These are phyloP conservation scores for Ulota crispa DNA, from an alignment of 225 moss, liverwort and hornwort genomes.

Conservation along the genomic window DNA sequence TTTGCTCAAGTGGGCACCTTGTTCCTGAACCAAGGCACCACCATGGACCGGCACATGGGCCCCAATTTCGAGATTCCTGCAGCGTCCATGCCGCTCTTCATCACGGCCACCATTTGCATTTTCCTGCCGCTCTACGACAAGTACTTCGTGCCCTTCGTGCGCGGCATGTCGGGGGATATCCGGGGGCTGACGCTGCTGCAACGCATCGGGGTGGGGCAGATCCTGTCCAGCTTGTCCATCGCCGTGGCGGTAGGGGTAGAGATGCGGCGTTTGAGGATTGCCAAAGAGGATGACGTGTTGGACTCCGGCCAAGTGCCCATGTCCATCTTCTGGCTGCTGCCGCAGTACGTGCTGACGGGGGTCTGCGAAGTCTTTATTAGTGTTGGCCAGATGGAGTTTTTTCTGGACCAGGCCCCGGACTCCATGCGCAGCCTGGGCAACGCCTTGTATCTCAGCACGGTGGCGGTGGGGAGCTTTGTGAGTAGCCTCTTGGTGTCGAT, in stretches of 20 bases:
- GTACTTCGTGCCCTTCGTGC: conserved; percentile 83
- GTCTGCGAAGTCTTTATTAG: conserved; percentile 94
- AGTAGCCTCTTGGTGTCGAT: conserved; percentile 85
- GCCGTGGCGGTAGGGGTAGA: conserved; percentile 84
- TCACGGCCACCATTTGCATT: conserved; percentile 90
- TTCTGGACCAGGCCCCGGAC: conserved; percentile 92
- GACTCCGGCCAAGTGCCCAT: conserved; percentile 58
- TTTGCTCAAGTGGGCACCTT: conserved; percentile 94
- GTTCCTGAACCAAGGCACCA: conserved; percentile 89
- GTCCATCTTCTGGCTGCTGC: conserved; percentile 94
- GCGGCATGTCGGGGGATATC: conserved; percentile 68
- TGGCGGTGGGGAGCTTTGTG: conserved; percentile 90
- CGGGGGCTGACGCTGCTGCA: conserved; percentile 82
- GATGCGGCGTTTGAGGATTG: conserved; percentile 66
- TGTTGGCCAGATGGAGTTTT: conserved; percentile 98
- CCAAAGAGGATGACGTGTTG: conserved; percentile 5
- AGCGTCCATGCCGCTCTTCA: conserved; percentile 91
- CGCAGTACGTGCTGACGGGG: conserved; percentile 91
- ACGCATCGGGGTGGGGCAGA: conserved; percentile 88
- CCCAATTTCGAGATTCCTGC: conserved; percentile 84
- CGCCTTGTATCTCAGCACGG: conserved; percentile 94
- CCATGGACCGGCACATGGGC: conserved; percentile 74
- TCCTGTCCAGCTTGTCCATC: conserved; percentile 79
- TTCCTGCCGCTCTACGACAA: conserved; percentile 90
- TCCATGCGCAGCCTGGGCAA: conserved; percentile 97